phyloP scores from a whole-genome alignment of 805 yeast species.

The Candida nitratophila region DNA sequence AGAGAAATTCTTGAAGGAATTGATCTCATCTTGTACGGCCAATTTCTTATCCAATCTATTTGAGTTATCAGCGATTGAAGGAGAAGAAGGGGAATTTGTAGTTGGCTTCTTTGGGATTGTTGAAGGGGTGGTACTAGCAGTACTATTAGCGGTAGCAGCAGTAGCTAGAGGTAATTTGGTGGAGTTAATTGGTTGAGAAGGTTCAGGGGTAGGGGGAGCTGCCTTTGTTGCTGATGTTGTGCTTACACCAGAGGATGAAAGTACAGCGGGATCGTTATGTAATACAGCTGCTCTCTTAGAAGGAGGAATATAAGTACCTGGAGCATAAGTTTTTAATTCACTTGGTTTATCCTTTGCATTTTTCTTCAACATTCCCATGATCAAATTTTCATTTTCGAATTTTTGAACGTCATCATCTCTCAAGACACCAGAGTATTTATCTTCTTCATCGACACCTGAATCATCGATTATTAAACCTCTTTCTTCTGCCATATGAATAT shows the following conservation, averaged over 20 bases:
- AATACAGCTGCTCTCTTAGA: conserved; percentile 44
- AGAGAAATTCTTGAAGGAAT: conserved; percentile 69
- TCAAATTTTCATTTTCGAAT: conserved; percentile 12
- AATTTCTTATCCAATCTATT: conserved; percentile 24
- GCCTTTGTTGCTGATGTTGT: neutral
- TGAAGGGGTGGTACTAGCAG: neutral
- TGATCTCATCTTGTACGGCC: conserved; percentile 55
- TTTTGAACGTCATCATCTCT: conserved; percentile 34
- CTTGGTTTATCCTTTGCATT: conserved; percentile 10
- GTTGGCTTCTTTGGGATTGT: conserved; percentile 4
- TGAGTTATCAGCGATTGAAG: conserved; percentile 23
- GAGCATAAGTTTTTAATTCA: conserved; percentile 17
- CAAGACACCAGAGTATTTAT: conserved; percentile 88
- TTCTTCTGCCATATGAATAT: conserved; percentile 85
- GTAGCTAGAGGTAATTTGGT: too few relatives aligned
- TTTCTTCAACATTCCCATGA: conserved; percentile 21
- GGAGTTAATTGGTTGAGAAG: neutral
- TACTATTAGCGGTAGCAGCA: too few relatives aligned
- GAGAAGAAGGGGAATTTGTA: conserved; percentile 9
- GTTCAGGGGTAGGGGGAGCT: neutral
- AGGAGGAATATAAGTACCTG: conserved; percentile 49
- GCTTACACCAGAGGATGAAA: conserved; percentile 38
- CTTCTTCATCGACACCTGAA: conserved; percentile 90
- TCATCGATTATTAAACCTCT: conserved; percentile 75
- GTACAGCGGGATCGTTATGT: conserved; percentile 61